phyloP scores from a whole-genome alignment of 2,329 filamentous ascomycete species.

The Stachybotrys chlorohalonatus region DNA sequence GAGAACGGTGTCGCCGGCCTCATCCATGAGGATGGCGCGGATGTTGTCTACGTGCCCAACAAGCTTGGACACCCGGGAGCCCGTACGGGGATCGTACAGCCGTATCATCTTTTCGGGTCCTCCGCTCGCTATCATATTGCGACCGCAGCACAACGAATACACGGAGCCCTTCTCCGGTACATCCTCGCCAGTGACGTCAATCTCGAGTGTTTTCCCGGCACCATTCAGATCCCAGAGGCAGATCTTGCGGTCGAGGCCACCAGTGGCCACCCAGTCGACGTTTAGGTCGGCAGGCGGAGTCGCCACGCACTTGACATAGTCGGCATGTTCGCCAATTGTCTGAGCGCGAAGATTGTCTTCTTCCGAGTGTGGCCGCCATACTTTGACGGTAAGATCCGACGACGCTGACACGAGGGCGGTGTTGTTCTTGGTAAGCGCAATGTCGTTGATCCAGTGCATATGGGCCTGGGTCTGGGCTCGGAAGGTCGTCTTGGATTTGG shows the following conservation, averaged over 20 bases:
- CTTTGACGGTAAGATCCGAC: constrained; percentile 86
- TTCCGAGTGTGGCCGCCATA: constrained; percentile 70
- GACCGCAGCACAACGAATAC: constrained; percentile 76
- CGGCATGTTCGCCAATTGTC: constrained; percentile 84
- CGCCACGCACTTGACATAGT: constrained; percentile 93
- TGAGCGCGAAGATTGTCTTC: constrained; percentile 44
- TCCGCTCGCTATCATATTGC: constrained; percentile 78
- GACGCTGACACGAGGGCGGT: constrained; percentile 78
- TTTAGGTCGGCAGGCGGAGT: constrained; percentile 54
- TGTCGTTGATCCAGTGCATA: constrained; percentile 95
- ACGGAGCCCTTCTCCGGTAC: constrained; percentile 85
- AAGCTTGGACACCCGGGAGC: constrained; percentile 89
- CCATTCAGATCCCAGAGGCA: constrained; percentile 90
- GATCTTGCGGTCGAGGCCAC: constrained; percentile 86
- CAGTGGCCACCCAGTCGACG: constrained; percentile 84
- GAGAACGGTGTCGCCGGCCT: constrained; percentile 82
- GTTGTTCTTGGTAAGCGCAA: constrained; percentile 70
- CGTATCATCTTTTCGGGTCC: constrained; percentile 90
- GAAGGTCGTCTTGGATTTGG: constrained; percentile 44
- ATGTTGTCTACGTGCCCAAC: constrained; percentile 95
- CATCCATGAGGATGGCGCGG: constrained; percentile 80
- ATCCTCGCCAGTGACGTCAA: constrained; percentile 78
- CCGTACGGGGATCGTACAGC: constrained; percentile 83
- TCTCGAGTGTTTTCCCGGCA: constrained; percentile 75
- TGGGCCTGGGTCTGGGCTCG: constrained; percentile 62